phyloP scores from a whole-genome alignment of 129 eudicot genomes.

The Flaveria brownii region DNA sequence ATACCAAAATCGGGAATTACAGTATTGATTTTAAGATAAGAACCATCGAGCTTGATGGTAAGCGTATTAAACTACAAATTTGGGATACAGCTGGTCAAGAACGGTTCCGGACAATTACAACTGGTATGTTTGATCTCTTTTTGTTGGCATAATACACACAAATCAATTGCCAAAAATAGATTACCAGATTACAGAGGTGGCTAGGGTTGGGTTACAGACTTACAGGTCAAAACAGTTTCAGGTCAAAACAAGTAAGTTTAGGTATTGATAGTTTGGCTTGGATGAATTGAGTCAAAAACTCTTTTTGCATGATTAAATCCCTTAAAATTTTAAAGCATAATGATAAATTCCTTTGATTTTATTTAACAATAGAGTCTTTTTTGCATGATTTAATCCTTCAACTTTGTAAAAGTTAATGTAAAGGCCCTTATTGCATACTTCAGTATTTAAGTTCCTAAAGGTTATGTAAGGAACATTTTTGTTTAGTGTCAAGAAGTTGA shows the following conservation, averaged over 20 bases:
- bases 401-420: background rate
- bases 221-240: background rate
- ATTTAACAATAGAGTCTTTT: background rate
- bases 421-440: background rate
- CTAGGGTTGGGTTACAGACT: background rate
- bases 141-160: constrained; percentile 15
- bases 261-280: background rate
- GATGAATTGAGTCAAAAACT: background rate
- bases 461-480: background rate
- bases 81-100: constrained; percentile 80
- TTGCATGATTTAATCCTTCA: background rate
- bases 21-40: constrained; percentile 58
- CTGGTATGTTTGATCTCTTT: constrained; percentile 44
- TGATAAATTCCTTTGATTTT: background rate
- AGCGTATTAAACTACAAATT: constrained; percentile 69
- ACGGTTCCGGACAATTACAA: constrained; percentile 56
- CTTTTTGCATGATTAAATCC: background rate
- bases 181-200: constrained; percentile 3
- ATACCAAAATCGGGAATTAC: constrained; percentile 16
- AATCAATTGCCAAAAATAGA: background rate
- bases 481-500: background rate
- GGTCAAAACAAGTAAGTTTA: background rate
- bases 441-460: background rate
- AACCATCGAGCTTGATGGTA: constrained; percentile 64
- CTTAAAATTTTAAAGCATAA: background rate